Percentiles rank a stretch among this genome's conserved stretches.
Evolutionary conservation across 495 filamentous ascomycete species (phyloP).

Genomic region (Annulohypoxylon stygium): DNA sequence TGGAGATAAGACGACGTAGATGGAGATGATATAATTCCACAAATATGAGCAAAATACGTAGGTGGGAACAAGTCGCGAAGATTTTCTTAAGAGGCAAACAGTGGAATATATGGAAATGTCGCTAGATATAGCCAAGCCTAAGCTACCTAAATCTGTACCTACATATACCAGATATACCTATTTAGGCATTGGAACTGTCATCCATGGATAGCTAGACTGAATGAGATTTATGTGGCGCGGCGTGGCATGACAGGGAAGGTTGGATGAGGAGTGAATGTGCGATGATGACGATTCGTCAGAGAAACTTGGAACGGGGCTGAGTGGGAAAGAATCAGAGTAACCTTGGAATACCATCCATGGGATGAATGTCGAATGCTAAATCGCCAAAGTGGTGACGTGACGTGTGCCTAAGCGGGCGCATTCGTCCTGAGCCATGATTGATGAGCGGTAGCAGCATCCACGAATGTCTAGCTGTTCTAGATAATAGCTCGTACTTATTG

Average conservation of each 20-base stretch:
- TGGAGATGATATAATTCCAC: not conserved
- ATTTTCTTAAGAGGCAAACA: not conserved
- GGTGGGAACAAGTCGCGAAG: not conserved
- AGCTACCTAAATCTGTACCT: not conserved
- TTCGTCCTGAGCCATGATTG: conserved; percentile 12
- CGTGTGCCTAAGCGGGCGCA: conserved; percentile 26
- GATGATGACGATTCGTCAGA: conserved; percentile 40
- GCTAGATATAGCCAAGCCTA: not conserved
- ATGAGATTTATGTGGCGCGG: conserved; percentile 30
- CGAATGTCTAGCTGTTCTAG: not conserved
- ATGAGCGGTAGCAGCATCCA: not conserved
- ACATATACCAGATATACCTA: conserved; percentile 3
- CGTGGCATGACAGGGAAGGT: conserved; percentile 35
- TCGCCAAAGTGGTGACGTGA: conserved; percentile 32
- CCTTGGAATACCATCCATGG: not conserved
- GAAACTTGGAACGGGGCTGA: conserved; percentile 34
- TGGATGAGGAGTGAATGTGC: not conserved
- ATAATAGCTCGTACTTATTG: not conserved
- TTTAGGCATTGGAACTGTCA: not conserved
- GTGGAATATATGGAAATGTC: not conserved
- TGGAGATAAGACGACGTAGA: not conserved
- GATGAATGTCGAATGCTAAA: conserved; percentile 25
- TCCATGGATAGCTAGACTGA: not conserved
- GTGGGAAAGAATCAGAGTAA: not conserved
- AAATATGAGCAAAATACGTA: not conserved